Conservation (phyloP, 2,329 filamentous ascomycete species). For the Trichoderma atrobrunneum region DNA sequence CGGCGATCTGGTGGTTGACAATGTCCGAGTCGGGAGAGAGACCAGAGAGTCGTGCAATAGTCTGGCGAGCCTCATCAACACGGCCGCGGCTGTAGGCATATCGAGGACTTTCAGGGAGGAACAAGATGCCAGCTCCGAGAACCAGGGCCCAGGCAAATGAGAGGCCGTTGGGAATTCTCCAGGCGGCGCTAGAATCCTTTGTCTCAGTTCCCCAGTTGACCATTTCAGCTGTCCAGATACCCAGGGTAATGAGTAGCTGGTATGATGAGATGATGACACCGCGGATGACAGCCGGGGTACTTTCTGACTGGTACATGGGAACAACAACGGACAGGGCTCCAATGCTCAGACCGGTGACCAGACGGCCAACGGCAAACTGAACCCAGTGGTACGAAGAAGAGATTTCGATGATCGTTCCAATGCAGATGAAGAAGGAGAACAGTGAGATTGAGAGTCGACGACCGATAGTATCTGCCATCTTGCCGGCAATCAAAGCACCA, state of each 20-base stretch:
- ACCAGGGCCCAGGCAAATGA: slow-evolving; percentile 11
- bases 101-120: slow-evolving; percentile 10
- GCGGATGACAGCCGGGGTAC: slow-evolving; percentile 10
- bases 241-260: slow-evolving; percentile 13
- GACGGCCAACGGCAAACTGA: slow-evolving; percentile 13
- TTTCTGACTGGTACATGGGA: slow-evolving; percentile 13
- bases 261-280: slow-evolving; percentile 15
- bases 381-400: slow-evolving; percentile 8
- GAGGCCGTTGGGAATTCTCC: slow-evolving; percentile 12
- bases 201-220: slow-evolving; percentile 15
- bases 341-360: slow-evolving; percentile 4
- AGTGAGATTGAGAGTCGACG: slow-evolving; percentile 12
- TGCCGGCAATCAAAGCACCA: slow-evolving; percentile 3
- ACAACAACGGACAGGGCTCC: slow-evolving; percentile 7
- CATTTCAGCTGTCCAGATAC: slow-evolving; percentile 15
- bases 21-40: background rate
- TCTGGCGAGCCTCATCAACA: slow-evolving; percentile 6
- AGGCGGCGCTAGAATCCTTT: background rate
- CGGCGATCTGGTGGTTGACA: slow-evolving; percentile 13
- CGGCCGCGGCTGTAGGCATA: slow-evolving; percentile 9
- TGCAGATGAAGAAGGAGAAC: slow-evolving; percentile 9
- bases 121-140: slow-evolving; percentile 1
- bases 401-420: slow-evolving; percentile 6
- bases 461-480: slow-evolving; percentile 9
- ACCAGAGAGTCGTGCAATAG: slow-evolving; percentile 1